Evolutionary conservation across 805 yeast species (phyloP).

Genomic region (Blastobotrys muscicola): DNA sequence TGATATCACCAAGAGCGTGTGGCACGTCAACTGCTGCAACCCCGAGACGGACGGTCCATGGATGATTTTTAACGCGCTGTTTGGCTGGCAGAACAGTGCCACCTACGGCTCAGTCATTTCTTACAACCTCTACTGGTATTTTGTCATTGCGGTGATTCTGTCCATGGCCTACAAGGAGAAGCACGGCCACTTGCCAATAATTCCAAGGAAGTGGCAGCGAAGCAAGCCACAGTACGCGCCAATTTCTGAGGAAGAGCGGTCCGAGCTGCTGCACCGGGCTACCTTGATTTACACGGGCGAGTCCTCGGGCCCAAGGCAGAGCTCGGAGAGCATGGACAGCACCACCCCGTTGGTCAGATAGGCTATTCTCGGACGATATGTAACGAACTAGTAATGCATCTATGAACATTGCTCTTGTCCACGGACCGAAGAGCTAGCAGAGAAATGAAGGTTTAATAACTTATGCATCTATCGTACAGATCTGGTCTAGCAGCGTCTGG

Average conservation of each 20-base stretch:
- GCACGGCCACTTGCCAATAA: constrained; percentile 47
- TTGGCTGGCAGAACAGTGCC: constrained; percentile 94
- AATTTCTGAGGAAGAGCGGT: constrained; percentile 5
- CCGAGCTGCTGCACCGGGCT: constrained; percentile 11
- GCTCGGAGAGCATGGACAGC: constrained; percentile 5
- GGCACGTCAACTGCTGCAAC: constrained; percentile 95
- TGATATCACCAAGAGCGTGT: constrained; percentile 64
- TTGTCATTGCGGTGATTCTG: constrained; percentile 35
- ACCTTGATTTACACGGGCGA: constrained; percentile 4
- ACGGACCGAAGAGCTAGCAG: too few species aligned
- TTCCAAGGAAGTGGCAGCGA: constrained; percentile 56
- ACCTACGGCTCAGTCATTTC: constrained; percentile 78
- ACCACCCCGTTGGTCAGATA: constrained; percentile 5
- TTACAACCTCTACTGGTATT: constrained; percentile 63
- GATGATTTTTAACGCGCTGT: constrained; percentile 81
- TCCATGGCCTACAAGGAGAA: constrained; percentile 44
- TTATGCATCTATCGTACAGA: too few species aligned
- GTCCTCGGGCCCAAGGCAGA: neutral
- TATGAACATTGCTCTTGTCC: neutral
- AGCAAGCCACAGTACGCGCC: constrained; percentile 20
- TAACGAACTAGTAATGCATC: neutral
- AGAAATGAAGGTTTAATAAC: too few species aligned
- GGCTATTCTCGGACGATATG: neutral
- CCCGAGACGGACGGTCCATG: constrained; percentile 87
- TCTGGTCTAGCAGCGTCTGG: too few species aligned